Conservation (phyloP, 179 eudicot species). For the Drosera spatulata region DNA sequence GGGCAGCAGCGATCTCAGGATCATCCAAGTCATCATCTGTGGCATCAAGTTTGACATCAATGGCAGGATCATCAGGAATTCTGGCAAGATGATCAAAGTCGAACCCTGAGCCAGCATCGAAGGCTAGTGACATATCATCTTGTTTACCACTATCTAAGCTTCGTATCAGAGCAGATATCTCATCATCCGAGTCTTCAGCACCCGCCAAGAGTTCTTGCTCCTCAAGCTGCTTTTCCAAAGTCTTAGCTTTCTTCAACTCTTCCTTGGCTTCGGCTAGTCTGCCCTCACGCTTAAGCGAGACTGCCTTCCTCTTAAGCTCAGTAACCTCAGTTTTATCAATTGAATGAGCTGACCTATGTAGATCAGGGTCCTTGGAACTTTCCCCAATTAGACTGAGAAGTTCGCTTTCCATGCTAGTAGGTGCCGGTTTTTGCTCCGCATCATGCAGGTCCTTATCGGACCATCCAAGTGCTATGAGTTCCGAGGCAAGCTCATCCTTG, state of each 20-base stretch:
- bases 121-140: constrained; percentile 25
- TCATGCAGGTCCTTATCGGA: constrained; percentile 69
- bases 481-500: constrained; percentile 69
- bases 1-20: constrained; percentile 72
- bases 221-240: constrained; percentile 86
- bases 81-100: constrained; percentile 33
- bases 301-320: constrained; percentile 78
- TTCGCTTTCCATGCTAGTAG: constrained; percentile 69
- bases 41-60: constrained; percentile 55
- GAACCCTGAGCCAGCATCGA: constrained; percentile 28
- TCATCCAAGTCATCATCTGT: constrained; percentile 81
- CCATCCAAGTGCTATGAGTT: constrained; percentile 88
- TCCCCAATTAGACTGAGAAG: constrained; percentile 57
- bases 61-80: constrained; percentile 35
- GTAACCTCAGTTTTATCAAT: constrained; percentile 59
- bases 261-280: constrained; percentile 88
- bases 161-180: constrained; percentile 64
- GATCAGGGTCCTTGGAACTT: constrained; percentile 26
- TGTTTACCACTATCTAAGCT: constrained; percentile 51
- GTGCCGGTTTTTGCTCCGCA: constrained; percentile 51
- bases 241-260: constrained; percentile 81
- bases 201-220: constrained; percentile 86
- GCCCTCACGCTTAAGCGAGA: constrained; percentile 74
- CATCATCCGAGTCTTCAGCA: constrained; percentile 88
- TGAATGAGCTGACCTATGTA: constrained; percentile 24